Base-by-base conservation (phyloP, 2,329 filamentous ascomycete species). In the Juglanconis sp. region DNA sequence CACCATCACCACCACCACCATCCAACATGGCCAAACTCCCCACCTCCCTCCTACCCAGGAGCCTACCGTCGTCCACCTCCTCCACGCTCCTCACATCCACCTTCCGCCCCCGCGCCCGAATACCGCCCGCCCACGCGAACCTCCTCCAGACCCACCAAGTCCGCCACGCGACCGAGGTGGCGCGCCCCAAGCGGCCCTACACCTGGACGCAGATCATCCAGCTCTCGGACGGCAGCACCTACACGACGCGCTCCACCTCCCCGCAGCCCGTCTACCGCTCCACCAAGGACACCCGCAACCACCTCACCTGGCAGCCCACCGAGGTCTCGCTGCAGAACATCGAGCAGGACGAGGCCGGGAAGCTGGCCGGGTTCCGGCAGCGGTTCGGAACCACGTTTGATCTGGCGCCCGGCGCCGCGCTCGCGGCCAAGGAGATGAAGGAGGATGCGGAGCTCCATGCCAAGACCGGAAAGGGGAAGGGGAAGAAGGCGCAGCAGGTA, bases 201-300 rank as follows among this genome's bases (percentile, higher is more conserved):
- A 91, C 89, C 67, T 98, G 97, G 81, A 97, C 94, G n/a, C 95
- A 99, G 77, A 85, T 99, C 63, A 82, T 99, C 67, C 93, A 92
- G 57, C 88, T 98, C 65, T 91, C 89, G 46, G 95, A 99, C 79
- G 95, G 95, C 68, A 90, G 86, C 70, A 90, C 93, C 62, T 98
- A 86, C 77, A 87, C 89, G 53, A 82, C 87, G 70, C 90, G 90
- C 72, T 93, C 91, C 31, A 92, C 90, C 10, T 91, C 86, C 10
- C 91, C 91, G 0, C 67, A 76, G 40, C 81, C 83, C 3, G 73
- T 89, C 52, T 83, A 85, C 76, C 79, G 79, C 61, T 79, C 79
- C 60, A 77, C 78, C 63, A 96, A 96, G 76, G 95, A 99, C 78
- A 91, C 89, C 49, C 87, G 92, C 69, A 99, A 98, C 80, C 88